These are phyloP conservation scores for Sphagnum fallax DNA, from an alignment of 228 moss, liverwort and hornwort species.

Conservation along the genomic window DNA sequence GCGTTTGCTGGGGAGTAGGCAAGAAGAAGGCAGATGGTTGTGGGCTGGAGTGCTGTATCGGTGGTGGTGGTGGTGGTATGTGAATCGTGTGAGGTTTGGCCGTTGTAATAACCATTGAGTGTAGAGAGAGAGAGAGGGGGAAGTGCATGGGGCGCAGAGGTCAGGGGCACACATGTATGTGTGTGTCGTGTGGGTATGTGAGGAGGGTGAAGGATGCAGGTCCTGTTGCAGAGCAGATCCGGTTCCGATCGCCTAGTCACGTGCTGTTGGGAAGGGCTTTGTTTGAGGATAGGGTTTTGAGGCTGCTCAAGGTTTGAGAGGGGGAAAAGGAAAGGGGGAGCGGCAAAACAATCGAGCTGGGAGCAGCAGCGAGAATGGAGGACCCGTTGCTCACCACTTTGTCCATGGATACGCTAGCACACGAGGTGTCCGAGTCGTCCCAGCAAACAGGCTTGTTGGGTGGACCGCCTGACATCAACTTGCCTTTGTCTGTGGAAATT, in stretches of 20 bases:
- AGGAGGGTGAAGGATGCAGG: not conserved
- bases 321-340: not conserved
- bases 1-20: too few relatives aligned
- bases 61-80: too few relatives aligned
- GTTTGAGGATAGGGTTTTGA: constrained; percentile 24
- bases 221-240: not conserved
- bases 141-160: not conserved
- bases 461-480: constrained; percentile 75
- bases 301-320: constrained; percentile 17
- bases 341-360: not conserved
- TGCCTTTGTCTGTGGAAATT: constrained; percentile 60
- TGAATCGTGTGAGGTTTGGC: too few relatives aligned
- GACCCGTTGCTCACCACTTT: constrained; percentile 30
- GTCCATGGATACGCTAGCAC: constrained; percentile 75
- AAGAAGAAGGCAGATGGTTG: too few relatives aligned
- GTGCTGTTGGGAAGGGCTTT: too few relatives aligned
- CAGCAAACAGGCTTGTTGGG: constrained; percentile 36
- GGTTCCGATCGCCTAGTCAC: not conserved
- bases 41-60: too few relatives aligned
- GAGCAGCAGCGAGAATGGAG: constrained; percentile 13
- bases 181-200: not conserved
- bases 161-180: not conserved
- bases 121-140: too few relatives aligned
- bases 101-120: too few relatives aligned
- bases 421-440: constrained; percentile 33